Evolutionary conservation across 345 rosid genomes (phyloP).

Genomic region (Citrus trifoliata): DNA sequence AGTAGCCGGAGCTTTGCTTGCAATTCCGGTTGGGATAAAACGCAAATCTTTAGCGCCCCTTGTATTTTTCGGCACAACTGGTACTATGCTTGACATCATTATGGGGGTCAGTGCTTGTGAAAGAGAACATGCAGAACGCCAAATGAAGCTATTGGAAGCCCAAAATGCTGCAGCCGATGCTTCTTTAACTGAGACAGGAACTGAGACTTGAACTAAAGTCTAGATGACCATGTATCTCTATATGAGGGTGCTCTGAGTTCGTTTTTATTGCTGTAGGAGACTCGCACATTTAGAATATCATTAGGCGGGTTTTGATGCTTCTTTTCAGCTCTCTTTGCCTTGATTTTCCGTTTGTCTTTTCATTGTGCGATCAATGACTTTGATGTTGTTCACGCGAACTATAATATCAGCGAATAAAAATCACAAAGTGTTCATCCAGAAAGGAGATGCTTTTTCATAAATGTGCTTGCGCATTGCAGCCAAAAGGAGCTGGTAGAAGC

Average conservation of each 20-base stretch:
- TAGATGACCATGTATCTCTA: neutral
- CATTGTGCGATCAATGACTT: neutral
- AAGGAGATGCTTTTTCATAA: neutral
- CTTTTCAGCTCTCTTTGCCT: neutral
- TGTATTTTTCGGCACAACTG: conserved; percentile 94
- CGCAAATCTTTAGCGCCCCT: conserved; percentile 86
- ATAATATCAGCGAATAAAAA: neutral
- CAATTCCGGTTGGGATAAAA: conserved; percentile 90
- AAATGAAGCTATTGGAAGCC: conserved; percentile 74
- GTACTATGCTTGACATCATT: conserved; percentile 93
- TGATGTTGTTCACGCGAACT: neutral
- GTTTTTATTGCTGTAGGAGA: neutral
- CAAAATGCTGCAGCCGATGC: conserved; percentile 39
- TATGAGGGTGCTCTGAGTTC: neutral
- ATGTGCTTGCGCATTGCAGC: neutral
- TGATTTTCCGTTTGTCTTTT: neutral
- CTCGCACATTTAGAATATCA: neutral
- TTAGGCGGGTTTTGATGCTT: neutral
- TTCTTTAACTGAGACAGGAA: conserved; percentile 17
- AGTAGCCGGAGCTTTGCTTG: conserved; percentile 75
- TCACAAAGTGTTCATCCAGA: neutral
- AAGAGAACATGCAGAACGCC: conserved; percentile 97
- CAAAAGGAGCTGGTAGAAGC: neutral
- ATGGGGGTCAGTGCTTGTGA: conserved; percentile 86
- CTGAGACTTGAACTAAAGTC: conserved; percentile 19